Percentiles rank a stretch among this genome's conserved stretches.
These are phyloP conservation scores for Saxophila tyrrhenica DNA, from an alignment of 495 filamentous ascomycete genomes.

Conservation along the genomic window DNA sequence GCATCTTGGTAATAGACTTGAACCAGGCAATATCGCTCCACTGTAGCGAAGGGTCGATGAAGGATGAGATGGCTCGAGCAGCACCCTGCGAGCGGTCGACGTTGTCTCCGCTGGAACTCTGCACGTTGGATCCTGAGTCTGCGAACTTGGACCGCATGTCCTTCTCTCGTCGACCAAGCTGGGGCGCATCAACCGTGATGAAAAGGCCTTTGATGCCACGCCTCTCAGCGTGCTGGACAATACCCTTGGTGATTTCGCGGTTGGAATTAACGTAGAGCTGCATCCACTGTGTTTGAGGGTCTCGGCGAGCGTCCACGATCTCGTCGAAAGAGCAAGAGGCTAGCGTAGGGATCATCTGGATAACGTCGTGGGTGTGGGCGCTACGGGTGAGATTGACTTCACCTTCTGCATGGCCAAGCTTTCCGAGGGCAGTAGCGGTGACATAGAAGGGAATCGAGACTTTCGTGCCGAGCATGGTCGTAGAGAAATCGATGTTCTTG, in stretches of 20 bases:
- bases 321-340: conserved; percentile 97
- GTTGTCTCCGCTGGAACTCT: conserved; percentile 44
- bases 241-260: conserved; percentile 76
- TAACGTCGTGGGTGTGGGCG: conserved; percentile 70
- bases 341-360: conserved; percentile 98
- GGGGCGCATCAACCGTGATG: conserved; percentile 96
- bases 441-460: conserved; percentile 80
- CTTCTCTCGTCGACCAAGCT: conserved; percentile 90
- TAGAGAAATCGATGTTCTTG: conserved; percentile 69
- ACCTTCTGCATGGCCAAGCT: conserved; percentile 79
- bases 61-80: conserved; percentile 81
- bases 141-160: conserved; percentile 89
- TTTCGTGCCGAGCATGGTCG: conserved; percentile 84
- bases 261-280: conserved; percentile 99
- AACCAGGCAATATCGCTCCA: conserved; percentile 98
- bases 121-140: conserved; percentile 75
- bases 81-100: conserved; percentile 86
- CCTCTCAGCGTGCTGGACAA: conserved; percentile 81
- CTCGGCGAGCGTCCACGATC: conserved; percentile 72
- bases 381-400: conserved; percentile 82
- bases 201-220: conserved; percentile 93
- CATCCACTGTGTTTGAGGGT: conserved; percentile 86
- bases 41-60: conserved; percentile 82
- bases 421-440: conserved; percentile 83
- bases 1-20: conserved; percentile 83